Evolutionary conservation across 1,139 yeast genomes (phyloP), one percentile per base, ranked within the genome.

Genomic region (Waltiozyma sp.): DNA sequence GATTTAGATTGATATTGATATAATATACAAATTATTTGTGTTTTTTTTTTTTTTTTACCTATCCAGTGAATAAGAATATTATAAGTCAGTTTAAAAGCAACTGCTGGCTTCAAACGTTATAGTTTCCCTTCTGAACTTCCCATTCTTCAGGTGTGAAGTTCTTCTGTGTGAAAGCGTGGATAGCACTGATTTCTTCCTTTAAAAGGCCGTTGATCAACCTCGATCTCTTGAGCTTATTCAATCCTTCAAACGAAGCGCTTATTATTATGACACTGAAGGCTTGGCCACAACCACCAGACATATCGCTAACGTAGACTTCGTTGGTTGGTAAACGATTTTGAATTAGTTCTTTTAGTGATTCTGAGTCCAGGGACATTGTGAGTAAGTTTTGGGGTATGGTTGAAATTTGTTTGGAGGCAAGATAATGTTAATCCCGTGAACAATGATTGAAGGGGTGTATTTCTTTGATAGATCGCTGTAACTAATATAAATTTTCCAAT

Each of bases 111-210:
- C 46, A 53, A 6, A 54, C 46, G 33, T 54, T 52, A 38, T 47
- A 53, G 31, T 55, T 55, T 2, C 35, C 40, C 38, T 47, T 45
- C 40, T 55, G 59, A 9, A 42, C 40, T 0, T 24, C 66, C 88
- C 89, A 84, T 59, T 84, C 94, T 26, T 73, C 80, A 2, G 75
- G 73, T 0, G 93, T 82, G 54, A 75, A 79, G 19, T 87, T 82
- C 64, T 86, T 88, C 57, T 91, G 96, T 1, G 96, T 87, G 60
- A 91, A 93, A 0, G 98, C 98, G 64, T 91, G 98, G 38, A 91
- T 88, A 6, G 72, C 65, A 1, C 86, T 81, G 38, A 91, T 86
- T 59, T 89, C 96, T 16, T 81, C 87, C 56, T 80, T 80, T 48
- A 91, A 69, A 1, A 86, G 79, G 37, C 63, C 69, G 62, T 93